phyloP scores from a whole-genome alignment of 2,329 filamentous ascomycete species.

The Colletotrichum eremochloae region DNA sequence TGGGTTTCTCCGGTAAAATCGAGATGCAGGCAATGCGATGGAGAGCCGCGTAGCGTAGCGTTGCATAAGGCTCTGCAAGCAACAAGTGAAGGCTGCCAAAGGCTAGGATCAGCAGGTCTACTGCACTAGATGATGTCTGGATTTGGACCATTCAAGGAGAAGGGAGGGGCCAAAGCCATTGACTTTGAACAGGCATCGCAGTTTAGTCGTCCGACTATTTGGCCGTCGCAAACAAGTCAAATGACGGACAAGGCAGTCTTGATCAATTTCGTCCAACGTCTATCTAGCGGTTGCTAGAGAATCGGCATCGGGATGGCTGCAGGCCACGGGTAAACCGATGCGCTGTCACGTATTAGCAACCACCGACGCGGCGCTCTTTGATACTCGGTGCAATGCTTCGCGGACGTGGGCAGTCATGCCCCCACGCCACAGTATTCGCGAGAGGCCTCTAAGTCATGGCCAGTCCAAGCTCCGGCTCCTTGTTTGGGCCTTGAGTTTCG shows the following conservation, averaged over 20 bases:
- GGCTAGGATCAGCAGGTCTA: background rate
- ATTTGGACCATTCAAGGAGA: background rate
- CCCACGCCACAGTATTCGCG: conserved; percentile 7
- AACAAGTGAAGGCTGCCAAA: background rate
- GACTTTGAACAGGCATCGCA: conserved; percentile 5
- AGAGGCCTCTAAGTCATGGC: conserved; percentile 29
- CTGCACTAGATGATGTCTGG: background rate
- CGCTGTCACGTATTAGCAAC: background rate
- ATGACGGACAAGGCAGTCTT: background rate
- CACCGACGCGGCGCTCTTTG: background rate
- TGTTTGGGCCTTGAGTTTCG: conserved; percentile 41
- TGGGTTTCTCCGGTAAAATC: background rate
- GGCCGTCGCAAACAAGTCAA: conserved; percentile 2
- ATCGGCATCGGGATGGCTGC: conserved; percentile 6
- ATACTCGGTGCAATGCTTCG: background rate
- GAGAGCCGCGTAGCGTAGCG: conserved; percentile 7
- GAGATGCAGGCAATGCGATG: background rate
- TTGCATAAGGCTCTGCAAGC: background rate
- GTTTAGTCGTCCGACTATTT: conserved; percentile 7
- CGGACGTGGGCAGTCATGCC: background rate
- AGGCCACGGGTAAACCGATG: background rate
- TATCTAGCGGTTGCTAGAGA: background rate
- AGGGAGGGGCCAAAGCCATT: conserved; percentile 3
- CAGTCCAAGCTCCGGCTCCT: conserved; percentile 29
- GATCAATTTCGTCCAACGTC: conserved; percentile 1